Evolutionary conservation across 1,284 basidiomycete genomes (phyloP).

Genomic region (Inonotus obliquus): DNA sequence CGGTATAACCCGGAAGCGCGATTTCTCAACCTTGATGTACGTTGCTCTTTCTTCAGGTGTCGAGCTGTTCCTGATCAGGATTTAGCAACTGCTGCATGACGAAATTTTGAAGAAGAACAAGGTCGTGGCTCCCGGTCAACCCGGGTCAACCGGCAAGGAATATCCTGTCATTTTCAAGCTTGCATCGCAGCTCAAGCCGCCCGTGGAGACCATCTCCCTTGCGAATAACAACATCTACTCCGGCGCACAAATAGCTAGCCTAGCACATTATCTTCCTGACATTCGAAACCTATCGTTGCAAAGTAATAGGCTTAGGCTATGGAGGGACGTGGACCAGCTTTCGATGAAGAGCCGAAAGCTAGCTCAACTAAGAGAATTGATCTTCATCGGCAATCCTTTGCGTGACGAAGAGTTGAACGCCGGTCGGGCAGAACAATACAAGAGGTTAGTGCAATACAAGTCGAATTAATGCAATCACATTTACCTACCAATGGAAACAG

Average conservation of each 20-base stretch:
- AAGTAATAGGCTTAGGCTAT: conserved; percentile 61
- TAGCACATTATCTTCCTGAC: conserved; percentile 64
- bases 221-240: conserved; percentile 50
- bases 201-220: conserved; percentile 76
- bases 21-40: conserved; percentile 79
- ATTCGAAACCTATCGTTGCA: conserved; percentile 81
- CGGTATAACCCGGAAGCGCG: conserved; percentile 63
- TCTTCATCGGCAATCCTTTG: conserved; percentile 78
- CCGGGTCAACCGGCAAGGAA: conserved; percentile 54
- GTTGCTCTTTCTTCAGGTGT: conserved; percentile 24
- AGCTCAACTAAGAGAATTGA: conserved; percentile 64
- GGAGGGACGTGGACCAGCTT: conserved; percentile 65
- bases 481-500: conserved; percentile 36
- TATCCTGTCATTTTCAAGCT: conserved; percentile 84
- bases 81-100: conserved; percentile 62
- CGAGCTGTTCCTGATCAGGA: not conserved
- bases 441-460: conserved; percentile 45
- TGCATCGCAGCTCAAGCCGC: conserved; percentile 71
- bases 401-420: conserved; percentile 57
- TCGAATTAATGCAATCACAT: conserved; percentile 20
- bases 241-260: conserved; percentile 46
- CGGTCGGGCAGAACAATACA: conserved; percentile 53
- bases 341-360: conserved; percentile 54
- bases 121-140: conserved; percentile 62
- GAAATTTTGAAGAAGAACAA: conserved; percentile 62